Conservation (phyloP, 2,329 filamentous ascomycete species). For the Nemania serpens region DNA sequence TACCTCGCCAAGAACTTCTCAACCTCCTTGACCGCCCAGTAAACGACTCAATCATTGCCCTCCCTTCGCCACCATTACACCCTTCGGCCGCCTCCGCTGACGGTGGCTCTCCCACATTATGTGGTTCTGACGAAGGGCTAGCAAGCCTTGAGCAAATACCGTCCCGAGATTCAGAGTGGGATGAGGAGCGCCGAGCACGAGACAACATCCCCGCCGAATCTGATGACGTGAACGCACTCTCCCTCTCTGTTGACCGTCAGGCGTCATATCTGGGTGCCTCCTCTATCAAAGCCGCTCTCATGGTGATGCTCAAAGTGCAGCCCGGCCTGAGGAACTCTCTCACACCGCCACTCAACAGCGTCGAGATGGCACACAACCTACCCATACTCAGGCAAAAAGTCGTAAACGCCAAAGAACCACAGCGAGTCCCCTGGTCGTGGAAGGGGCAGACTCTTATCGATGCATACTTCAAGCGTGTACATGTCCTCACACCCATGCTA, state of each 20-base stretch:
- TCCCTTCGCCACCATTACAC: slow-evolving; percentile 60
- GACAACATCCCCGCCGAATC: slow-evolving; percentile 66
- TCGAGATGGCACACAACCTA: slow-evolving; percentile 53
- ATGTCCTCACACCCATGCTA: slow-evolving; percentile 73
- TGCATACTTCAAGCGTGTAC: slow-evolving; percentile 76
- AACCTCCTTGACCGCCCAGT: slow-evolving; percentile 56
- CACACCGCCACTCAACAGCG: slow-evolving; percentile 52
- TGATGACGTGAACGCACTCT: slow-evolving; percentile 73
- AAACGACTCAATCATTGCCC: slow-evolving; percentile 47
- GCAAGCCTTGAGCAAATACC: slow-evolving; percentile 71
- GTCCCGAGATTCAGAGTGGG: slow-evolving; percentile 66
- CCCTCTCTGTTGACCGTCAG: slow-evolving; percentile 62
- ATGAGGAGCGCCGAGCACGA: slow-evolving; percentile 62
- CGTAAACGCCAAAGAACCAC: slow-evolving; percentile 51
- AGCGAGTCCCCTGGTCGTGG: slow-evolving; percentile 61
- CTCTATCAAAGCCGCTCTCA: slow-evolving; percentile 74
- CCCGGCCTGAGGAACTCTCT: slow-evolving; percentile 52
- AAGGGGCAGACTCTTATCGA: slow-evolving; percentile 73
- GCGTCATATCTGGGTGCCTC: slow-evolving; percentile 73
- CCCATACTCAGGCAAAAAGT: slow-evolving; percentile 50
- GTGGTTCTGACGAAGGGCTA: slow-evolving; percentile 54
- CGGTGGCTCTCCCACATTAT: slow-evolving; percentile 54
- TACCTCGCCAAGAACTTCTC: slow-evolving; percentile 65
- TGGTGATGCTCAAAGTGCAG: slow-evolving; percentile 68
- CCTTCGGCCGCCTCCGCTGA: slow-evolving; percentile 54